Evolutionary conservation across 2,329 filamentous ascomycete species (phyloP).

Genomic region (Periconia sp.): DNA sequence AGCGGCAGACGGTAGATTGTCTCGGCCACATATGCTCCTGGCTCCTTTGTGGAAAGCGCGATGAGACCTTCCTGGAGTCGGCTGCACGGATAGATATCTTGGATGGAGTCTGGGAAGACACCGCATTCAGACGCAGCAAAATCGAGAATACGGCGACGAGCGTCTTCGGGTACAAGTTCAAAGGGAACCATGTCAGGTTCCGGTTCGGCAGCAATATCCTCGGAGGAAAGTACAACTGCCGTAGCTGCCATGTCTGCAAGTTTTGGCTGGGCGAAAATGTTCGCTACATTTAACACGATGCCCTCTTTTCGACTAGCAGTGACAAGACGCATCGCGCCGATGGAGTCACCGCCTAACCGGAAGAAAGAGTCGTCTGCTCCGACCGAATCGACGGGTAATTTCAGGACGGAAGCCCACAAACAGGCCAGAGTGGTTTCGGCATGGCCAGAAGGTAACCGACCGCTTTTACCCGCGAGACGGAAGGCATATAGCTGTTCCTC

Average conservation of each 20-base stretch:
- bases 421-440: constrained; percentile 28
- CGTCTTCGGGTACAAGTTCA: constrained; percentile 26
- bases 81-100: constrained; percentile 41
- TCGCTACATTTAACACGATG: constrained; percentile 49
- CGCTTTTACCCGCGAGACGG: constrained; percentile 38
- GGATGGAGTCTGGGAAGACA: constrained; percentile 28
- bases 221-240: constrained; percentile 24
- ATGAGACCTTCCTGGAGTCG: constrained; percentile 41
- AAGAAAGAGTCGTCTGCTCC: constrained; percentile 55
- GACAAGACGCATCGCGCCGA: constrained; percentile 55
- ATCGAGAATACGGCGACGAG: constrained; percentile 24
- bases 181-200: constrained; percentile 27
- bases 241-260: constrained; percentile 51
- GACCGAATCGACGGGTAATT: constrained; percentile 46
- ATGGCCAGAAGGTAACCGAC: constrained; percentile 30
- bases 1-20: constrained; percentile 49
- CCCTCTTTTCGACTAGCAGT: constrained; percentile 48
- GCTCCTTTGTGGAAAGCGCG: constrained; percentile 37
- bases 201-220: constrained; percentile 18
- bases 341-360: constrained; percentile 54
- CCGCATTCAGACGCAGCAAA: constrained; percentile 37
- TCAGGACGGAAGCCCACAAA: constrained; percentile 50
- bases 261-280: constrained; percentile 53
- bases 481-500: constrained; percentile 30
- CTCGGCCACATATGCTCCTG: constrained; percentile 41